phyloP scores from a whole-genome alignment of 768 basidiomycete species.

The Boletus rubroflammeus region DNA sequence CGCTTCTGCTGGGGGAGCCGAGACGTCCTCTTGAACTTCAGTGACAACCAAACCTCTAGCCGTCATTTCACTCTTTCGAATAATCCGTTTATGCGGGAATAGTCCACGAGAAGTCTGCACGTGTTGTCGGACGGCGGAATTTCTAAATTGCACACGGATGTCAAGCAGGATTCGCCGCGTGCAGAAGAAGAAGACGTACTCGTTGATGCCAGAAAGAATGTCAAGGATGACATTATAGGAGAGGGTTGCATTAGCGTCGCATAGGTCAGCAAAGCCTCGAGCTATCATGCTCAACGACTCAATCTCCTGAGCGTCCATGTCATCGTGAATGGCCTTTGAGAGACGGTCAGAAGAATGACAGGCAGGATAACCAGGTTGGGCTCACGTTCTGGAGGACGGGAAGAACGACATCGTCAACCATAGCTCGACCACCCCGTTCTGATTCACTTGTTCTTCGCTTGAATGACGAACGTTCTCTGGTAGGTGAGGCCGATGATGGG shows the following conservation, averaged over 20 bases:
- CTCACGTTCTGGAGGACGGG: constrained; percentile 74
- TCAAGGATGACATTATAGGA: constrained; percentile 88
- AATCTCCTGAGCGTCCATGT: constrained; percentile 85
- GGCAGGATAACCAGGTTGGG: background rate
- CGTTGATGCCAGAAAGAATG: constrained; percentile 85
- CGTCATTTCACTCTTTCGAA: constrained; percentile 82
- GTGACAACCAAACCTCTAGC: constrained; percentile 79
- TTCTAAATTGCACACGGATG: constrained; percentile 44
- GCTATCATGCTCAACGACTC: constrained; percentile 88
- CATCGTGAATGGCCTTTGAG: constrained; percentile 64
- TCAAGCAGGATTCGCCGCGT: background rate
- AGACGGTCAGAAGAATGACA: constrained; percentile 2
- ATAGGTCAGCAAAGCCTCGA: constrained; percentile 84
- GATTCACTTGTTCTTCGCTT: constrained; percentile 53
- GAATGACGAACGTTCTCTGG: constrained; percentile 37
- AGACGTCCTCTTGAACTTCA: constrained; percentile 72
- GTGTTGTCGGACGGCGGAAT: constrained; percentile 72
- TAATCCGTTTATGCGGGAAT: constrained; percentile 79
- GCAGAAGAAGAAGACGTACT: constrained; percentile 49
- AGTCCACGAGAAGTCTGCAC: constrained; percentile 75
- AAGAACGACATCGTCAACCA: constrained; percentile 83
- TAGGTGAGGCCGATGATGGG: constrained; percentile 45
- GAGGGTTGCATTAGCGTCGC: constrained; percentile 76
- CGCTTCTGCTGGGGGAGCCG: constrained; percentile 43
- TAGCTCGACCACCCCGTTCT: constrained; percentile 57